phyloP scores from a whole-genome alignment of 148 eudicot genomes.

The Camellia granthamiana region DNA sequence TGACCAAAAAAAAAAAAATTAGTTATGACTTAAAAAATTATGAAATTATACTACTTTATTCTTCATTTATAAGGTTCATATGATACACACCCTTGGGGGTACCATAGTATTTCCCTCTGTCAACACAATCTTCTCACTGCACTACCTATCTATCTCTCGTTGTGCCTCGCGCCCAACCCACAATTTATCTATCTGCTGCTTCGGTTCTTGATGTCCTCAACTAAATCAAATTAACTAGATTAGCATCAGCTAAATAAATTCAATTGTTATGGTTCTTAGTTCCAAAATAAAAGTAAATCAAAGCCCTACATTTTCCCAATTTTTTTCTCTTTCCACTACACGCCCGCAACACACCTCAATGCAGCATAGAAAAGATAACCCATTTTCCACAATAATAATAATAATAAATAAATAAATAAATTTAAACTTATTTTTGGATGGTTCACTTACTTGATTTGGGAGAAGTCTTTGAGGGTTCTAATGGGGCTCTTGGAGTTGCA shows the following conservation, averaged over 20 bases:
- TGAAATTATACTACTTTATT: too few relatives aligned
- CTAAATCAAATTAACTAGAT: not conserved
- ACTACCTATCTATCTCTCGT: not conserved
- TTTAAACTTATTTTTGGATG: not conserved
- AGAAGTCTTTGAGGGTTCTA: constrained; percentile 56
- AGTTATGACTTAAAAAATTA: too few relatives aligned
- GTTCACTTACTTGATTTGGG: constrained; percentile 66
- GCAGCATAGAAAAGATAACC: not conserved
- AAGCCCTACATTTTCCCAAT: too few relatives aligned
- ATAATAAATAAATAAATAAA: not conserved
- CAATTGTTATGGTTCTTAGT: not conserved
- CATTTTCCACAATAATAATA: not conserved
- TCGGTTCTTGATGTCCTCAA: not conserved
- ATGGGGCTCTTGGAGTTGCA: constrained; percentile 52
- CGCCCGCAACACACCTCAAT: not conserved
- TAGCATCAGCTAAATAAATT: not conserved
- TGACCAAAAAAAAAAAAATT: too few relatives aligned
- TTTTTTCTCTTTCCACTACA: not conserved
- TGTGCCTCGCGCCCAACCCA: not conserved
- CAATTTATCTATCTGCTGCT: not conserved
- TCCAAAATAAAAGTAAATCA: not conserved
- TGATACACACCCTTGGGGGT: too few relatives aligned
- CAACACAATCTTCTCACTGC: not conserved
- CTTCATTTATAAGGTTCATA: too few relatives aligned
- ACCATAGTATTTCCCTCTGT: not conserved